phyloP scores from a whole-genome alignment of 2,329 filamentous ascomycete species.

The Amauroascus verrucosus region DNA sequence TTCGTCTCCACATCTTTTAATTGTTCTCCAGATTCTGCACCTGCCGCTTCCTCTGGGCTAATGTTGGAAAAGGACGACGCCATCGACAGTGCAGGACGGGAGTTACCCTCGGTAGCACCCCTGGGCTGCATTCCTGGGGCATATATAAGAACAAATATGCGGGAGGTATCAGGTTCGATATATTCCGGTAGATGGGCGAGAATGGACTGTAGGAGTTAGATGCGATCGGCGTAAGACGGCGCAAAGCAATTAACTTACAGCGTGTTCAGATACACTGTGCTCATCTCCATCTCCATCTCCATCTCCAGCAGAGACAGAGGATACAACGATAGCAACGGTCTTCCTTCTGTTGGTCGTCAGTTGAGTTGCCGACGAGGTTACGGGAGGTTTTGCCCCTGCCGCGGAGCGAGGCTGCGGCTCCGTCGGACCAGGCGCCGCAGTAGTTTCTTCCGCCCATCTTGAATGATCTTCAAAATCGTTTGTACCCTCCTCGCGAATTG shows the following conservation, averaged over 20 bases:
- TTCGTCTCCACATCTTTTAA: constrained; percentile 39
- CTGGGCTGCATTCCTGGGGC: constrained; percentile 65
- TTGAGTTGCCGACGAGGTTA: constrained; percentile 23
- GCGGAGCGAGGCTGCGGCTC: constrained; percentile 17
- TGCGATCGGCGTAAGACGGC: constrained; percentile 1
- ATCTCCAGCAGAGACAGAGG: constrained; percentile 57
- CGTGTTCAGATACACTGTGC: constrained; percentile 60
- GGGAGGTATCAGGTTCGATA: constrained; percentile 60
- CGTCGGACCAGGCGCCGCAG: constrained; percentile 25
- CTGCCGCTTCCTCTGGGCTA: constrained; percentile 54
- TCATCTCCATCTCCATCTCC: constrained; percentile 43
- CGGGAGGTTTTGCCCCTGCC: constrained; percentile 14
- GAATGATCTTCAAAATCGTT: constrained; percentile 74
- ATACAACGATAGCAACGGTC: constrained; percentile 80
- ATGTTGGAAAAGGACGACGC: constrained; percentile 84
- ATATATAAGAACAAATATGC: constrained; percentile 83
- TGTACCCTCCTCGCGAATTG: constrained; percentile 74
- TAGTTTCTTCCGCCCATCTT: constrained; percentile 73
- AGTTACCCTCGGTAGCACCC: constrained; percentile 24
- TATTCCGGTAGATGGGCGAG: constrained; percentile 77
- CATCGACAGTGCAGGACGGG: constrained; percentile 53
- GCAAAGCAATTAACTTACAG: constrained; percentile 48
- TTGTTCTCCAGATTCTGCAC: constrained; percentile 40
- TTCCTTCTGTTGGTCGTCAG: constrained; percentile 45
- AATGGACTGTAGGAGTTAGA: constrained; percentile 52